These are phyloP conservation scores for Cladorrhinum sp. DNA, from an alignment of 2,329 filamentous ascomycete genomes.

Conservation along the genomic window DNA sequence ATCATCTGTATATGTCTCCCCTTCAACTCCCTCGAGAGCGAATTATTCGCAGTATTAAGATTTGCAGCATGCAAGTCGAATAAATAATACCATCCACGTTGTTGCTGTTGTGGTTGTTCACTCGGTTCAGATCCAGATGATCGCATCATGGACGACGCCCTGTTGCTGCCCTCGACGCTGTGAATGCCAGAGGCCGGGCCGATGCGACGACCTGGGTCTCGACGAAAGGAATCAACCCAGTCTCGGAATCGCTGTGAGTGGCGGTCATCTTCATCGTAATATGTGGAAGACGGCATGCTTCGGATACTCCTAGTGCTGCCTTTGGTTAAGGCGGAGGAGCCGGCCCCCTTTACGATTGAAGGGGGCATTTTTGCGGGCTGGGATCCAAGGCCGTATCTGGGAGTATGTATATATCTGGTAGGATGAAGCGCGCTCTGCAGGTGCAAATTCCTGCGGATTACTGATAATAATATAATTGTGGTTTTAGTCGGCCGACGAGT, in stretches of 20 bases:
- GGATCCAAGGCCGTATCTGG: no score
- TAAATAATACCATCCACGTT: conserved; percentile 48
- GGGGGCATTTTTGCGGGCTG: not conserved
- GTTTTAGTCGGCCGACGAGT: not conserved
- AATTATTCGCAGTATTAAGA: conserved; percentile 71
- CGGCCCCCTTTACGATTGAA: not conserved
- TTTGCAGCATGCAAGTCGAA: conserved; percentile 58
- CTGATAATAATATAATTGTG: no score
- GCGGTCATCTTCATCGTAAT: conserved; percentile 33
- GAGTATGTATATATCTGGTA: no score
- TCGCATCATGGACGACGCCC: not conserved
- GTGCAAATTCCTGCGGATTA: no score
- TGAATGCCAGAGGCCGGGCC: conserved; percentile 36
- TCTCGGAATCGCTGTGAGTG: conserved; percentile 35
- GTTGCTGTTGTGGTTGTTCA: conserved; percentile 37
- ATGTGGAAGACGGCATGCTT: conserved; percentile 43
- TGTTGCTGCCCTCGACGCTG: conserved; percentile 9
- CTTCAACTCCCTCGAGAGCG: conserved; percentile 74
- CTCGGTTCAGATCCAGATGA: conserved; percentile 7
- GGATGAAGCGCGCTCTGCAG: no score
- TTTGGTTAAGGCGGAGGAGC: conserved; percentile 39
- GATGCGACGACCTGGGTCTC: conserved; percentile 52
- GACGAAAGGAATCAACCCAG: conserved; percentile 61
- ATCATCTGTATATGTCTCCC: conserved; percentile 94
- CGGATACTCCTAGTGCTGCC: conserved; percentile 49